Evolutionary conservation across 768 basidiomycete species (phyloP), one percentile per base, ranked within the genome.

Genomic region (Hortiboletus campestris): DNA sequence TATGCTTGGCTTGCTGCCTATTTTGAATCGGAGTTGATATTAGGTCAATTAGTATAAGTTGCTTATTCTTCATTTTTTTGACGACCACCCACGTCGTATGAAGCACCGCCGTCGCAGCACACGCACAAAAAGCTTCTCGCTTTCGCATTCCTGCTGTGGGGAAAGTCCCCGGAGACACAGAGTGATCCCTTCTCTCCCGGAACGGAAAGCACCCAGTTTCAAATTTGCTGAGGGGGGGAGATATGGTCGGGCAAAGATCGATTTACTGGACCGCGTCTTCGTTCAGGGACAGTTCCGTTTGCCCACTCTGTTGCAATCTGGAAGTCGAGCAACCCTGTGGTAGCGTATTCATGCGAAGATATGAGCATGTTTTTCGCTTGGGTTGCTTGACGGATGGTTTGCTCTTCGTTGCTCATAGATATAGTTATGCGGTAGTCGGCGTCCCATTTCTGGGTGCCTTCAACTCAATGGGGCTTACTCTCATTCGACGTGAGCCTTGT

Each of bases 381-480:
- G 73, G 69, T 68, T 71, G 69, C 58, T 48, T 58, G 58, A 65
- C 57, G 59, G 74, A 70, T 67, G 69, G 65, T 60, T 70, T 70
- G 78, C 78, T 73, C 61, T 57, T 72, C 66, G 83, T 89, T 91
- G 80, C 88, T 91, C 89, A 87, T 91, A 85, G 84, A 78, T 74
- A 90, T 69, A 91, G 89, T 88, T 82, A 91, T 91, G 82, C 89
- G 89, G 84, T 90, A 84, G 84, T 80, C 59, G 78, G 76, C 70
- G 55, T 66, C 68, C 63, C 41, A 10, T 59, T 54, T 55, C 57
- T 63, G 48, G 59, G 32, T 31, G 76, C 79, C 79, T 73, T 83
- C 79, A 88, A 89, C 89, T 80, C 83, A 91, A 91, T 89, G 89
- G 89, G 89, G 89, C 89, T 91, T 86, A 89, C 87, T 90, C 86